These are phyloP conservation scores for Cercospora janseana DNA, from an alignment of 2,329 filamentous ascomycete species.

Conservation along the genomic window DNA sequence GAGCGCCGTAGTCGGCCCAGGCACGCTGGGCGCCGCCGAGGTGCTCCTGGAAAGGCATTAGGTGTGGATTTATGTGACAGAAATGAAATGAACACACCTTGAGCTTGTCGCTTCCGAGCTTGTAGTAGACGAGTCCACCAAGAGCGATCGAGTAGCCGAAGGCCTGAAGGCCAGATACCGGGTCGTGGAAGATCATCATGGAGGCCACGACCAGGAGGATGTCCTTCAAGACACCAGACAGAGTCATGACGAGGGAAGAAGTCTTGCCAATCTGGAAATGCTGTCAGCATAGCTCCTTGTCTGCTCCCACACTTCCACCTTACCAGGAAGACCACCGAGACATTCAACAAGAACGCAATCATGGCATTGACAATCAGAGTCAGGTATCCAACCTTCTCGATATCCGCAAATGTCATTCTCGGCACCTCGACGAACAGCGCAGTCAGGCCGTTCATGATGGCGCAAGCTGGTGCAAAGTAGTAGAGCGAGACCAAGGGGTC, in stretches of 20 bases:
- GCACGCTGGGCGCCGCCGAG: conserved; percentile 67
- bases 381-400: conserved; percentile 70
- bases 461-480: conserved; percentile 85
- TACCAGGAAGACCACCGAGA: conserved; percentile 83
- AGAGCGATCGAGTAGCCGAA: conserved; percentile 82
- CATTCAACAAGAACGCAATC: conserved; percentile 77
- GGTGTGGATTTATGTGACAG: neutral
- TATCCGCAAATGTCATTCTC: conserved; percentile 64
- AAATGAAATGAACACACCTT: conserved; percentile 43
- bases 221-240: conserved; percentile 85
- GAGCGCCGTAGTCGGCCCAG: conserved; percentile 82
- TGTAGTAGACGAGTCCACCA: conserved; percentile 78
- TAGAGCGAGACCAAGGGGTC: conserved; percentile 84
- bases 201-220: conserved; percentile 77
- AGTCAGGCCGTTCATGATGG: conserved; percentile 73
- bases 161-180: conserved; percentile 71
- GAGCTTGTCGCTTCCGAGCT: conserved; percentile 78
- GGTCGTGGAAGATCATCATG: conserved; percentile 77
- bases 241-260: conserved; percentile 79
- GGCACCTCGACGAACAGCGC: conserved; percentile 73
- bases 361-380: conserved; percentile 73
- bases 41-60: conserved; percentile 54
- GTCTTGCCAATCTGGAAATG: conserved; percentile 74
- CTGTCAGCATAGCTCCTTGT: neutral
- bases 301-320: conserved; percentile 34